Evolutionary conservation across 2,329 filamentous ascomycete species (phyloP).

Genomic region (Setomelanomma holmii): DNA sequence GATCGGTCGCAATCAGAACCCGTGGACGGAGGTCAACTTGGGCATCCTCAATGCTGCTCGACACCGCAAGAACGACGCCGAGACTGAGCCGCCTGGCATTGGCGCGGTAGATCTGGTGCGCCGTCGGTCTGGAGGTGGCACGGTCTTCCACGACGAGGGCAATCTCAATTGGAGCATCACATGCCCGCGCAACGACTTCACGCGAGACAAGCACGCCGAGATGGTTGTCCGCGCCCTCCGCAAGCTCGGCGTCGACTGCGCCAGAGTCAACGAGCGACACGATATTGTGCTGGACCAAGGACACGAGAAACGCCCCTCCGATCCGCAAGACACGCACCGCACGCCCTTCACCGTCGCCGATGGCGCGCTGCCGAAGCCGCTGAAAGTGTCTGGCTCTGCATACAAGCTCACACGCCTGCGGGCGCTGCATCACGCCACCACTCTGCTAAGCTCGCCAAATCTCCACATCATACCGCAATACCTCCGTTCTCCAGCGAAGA

Average conservation of each 20-base stretch:
- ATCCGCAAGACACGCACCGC: slow-evolving; percentile 52
- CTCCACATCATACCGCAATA: slow-evolving; percentile 72
- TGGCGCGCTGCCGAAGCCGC: slow-evolving; percentile 38
- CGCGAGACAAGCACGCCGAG: slow-evolving; percentile 84
- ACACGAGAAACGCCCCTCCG: slow-evolving; percentile 27
- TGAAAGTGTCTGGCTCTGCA: slow-evolving; percentile 91
- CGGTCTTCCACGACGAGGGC: slow-evolving; percentile 91
- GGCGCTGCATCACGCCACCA: slow-evolving; percentile 92
- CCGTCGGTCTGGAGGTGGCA: slow-evolving; percentile 84
- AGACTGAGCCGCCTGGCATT: slow-evolving; percentile 49
- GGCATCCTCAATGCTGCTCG: slow-evolving; percentile 60
- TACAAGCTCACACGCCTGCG: slow-evolving; percentile 87
- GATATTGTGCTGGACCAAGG: slow-evolving; percentile 81
- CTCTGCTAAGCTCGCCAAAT: slow-evolving; percentile 79
- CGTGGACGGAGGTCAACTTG: slow-evolving; percentile 90
- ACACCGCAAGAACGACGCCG: slow-evolving; percentile 18
- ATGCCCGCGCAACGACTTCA: slow-evolving; percentile 76
- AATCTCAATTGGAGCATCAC: slow-evolving; percentile 97
- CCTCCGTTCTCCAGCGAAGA: slow-evolving; percentile 78
- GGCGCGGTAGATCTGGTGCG: slow-evolving; percentile 72
- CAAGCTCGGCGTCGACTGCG: slow-evolving; percentile 63
- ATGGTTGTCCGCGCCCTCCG: slow-evolving; percentile 90
- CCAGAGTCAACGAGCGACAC: slow-evolving; percentile 85
- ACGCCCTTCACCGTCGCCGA: slow-evolving; percentile 52
- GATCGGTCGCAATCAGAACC: slow-evolving; percentile 96